These are phyloP conservation scores for Acarospora socialis DNA, from an alignment of 2,329 filamentous ascomycete species.

Conservation along the genomic window DNA sequence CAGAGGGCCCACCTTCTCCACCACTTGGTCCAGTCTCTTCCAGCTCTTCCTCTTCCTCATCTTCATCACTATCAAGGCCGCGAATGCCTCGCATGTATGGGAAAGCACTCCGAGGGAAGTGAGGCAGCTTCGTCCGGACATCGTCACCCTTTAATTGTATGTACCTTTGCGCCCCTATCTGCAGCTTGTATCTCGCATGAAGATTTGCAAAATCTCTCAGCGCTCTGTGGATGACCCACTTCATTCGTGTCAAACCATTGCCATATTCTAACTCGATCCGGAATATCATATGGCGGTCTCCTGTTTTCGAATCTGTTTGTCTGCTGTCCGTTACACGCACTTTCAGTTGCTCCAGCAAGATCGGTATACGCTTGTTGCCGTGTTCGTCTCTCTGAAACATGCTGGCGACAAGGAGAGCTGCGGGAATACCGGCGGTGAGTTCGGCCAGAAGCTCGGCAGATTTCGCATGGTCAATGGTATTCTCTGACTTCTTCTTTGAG, in stretches of 20 bases:
- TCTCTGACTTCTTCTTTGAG: constrained; percentile 68
- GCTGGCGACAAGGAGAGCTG: constrained; percentile 84
- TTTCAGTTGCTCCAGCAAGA: constrained; percentile 88
- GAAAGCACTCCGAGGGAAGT: constrained; percentile 78
- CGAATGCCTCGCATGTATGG: constrained; percentile 75
- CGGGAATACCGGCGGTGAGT: constrained; percentile 78
- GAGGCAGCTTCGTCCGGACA: constrained; percentile 63
- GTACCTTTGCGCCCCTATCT: constrained; percentile 70
- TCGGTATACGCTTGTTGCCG: constrained; percentile 85
- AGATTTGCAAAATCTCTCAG: constrained; percentile 83
- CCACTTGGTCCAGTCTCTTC: constrained; percentile 35
- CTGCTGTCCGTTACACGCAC: constrained; percentile 70
- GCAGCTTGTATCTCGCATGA: constrained; percentile 84
- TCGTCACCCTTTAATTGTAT: constrained; percentile 56
- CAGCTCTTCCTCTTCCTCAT: constrained; percentile 43
- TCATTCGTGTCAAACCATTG: constrained; percentile 89
- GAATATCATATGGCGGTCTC: constrained; percentile 68
- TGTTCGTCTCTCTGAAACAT: constrained; percentile 98
- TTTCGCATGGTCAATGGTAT: constrained; percentile 80
- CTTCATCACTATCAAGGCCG: constrained; percentile 67
- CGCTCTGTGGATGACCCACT: constrained; percentile 81
- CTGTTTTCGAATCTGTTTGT: constrained; percentile 42
- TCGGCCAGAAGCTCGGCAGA: constrained; percentile 95
- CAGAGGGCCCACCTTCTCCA: constrained; percentile 52
- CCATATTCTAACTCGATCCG: constrained; percentile 91